Base-by-base conservation (phyloP, 1,139 yeast genomes). In the Nakaseomyces delphensis region DNA sequence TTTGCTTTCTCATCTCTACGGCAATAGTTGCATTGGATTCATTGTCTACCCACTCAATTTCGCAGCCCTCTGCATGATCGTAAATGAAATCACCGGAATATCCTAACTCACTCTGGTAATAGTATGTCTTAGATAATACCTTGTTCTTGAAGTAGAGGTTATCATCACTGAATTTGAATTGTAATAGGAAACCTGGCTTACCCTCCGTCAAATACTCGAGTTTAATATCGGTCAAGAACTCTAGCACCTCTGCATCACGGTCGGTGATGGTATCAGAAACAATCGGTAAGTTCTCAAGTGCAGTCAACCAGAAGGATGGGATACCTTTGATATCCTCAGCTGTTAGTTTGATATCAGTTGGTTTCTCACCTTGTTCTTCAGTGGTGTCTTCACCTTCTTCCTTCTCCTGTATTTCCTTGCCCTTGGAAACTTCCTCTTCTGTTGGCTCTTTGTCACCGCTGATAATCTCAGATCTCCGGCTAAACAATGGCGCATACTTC, bases 271-370 rank as follows among this genome's bases (percentile, higher is more conserved):
- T 79, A 52, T 87, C 95, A 27, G 89, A 76, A 36, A 89, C 77
- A 28, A 86, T 79, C 21, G 81, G 77, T 55, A 91, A 70, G 67
- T 89, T 91, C 64, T 84, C 93, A 66, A 91, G 71, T 7, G 97
- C 94, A 18, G 97, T 91, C 57, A 89, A 73, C 99, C 99, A 91
- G 72, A 91, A 91, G 44, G 84, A 79, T 43, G 98, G 97, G 55
- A 91, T 77, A 53, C 99, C 99, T 24, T 67, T 70, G 21, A 65
- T 68, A 16, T 68, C 74, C 9, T 67, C 76, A 13, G 25, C 37
- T 2, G 37, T 33, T 33, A 33, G 37, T 33, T 33, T 20, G 18
- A 33, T 33, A 8, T 68, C 73, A 6, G 66, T 74, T 11, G 64
- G 73, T 6, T 66, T 74, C 15, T 67, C 73, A 8, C 51, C 56